Evolutionary conservation across 2,329 filamentous ascomycete genomes (phyloP), one percentile per base, ranked within the genome.

Genomic region (Blumeria graminis): DNA sequence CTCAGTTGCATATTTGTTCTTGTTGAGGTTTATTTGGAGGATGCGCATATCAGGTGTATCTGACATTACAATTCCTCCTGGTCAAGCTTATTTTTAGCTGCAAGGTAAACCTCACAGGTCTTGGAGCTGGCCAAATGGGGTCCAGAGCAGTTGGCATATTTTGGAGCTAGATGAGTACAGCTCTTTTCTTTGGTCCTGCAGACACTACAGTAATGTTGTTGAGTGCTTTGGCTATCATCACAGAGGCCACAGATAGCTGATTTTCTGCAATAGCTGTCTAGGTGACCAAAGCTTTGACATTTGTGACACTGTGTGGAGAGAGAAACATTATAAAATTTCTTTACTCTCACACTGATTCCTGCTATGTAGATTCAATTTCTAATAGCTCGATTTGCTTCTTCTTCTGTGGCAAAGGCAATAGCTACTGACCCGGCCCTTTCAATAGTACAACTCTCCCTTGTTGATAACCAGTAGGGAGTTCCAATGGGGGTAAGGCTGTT

Each of bases 141-240:
- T 1, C 32, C 22, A 6, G 14, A 13, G 43, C 28, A 57, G 46
- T 55, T 57, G 5, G 4, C 22, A 34, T 36, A 57, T 9, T 41
- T 57, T 32, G 48, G 56, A 13, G 28, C 48, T 33, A 57, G 46
- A 28, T 57, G 56, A 6, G n/a, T 3, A 55, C 48, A 57, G 16
- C 22, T 16, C 55, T 6, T 51, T 33, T 35, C 56, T 16, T 55
- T 54, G 1, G 36, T 22, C 6, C 45, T 43, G 39, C 50, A 57
- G 14, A 18, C 39, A 35, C 33, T 54, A 38, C 38, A 57, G 3
- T 28, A 10, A 35, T 57, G 50, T 54, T 54, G 34, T 8, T 50
- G 36, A 9, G 48, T 46, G n/a, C 38, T 28, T 43, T 52, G 16
- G 13, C 2, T 33, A 13, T 33, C 33, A 22, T 6, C 33, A 52